Evolutionary conservation across 148 eudicot genomes (phyloP).

Genomic region (Limonium bicolor): DNA sequence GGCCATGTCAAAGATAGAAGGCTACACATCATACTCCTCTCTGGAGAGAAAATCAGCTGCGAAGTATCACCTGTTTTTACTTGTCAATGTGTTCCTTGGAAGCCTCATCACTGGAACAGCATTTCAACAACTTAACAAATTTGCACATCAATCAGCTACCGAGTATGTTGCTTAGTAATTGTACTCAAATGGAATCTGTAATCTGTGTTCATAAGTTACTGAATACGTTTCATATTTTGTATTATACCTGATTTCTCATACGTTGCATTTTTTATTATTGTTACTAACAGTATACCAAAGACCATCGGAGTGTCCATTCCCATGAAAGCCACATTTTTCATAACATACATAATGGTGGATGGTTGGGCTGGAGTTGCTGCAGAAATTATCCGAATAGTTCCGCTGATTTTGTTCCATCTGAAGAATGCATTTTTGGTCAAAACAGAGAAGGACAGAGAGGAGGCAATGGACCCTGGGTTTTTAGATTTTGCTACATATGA

Average conservation of each 20-base stretch:
- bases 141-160: constrained; percentile 36
- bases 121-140: constrained; percentile 30
- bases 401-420: not conserved
- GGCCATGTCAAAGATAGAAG: constrained; percentile 55
- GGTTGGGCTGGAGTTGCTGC: constrained; percentile 9
- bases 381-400: constrained; percentile 1
- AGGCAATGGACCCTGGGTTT: constrained; percentile 9
- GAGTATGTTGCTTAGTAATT: constrained; percentile 40
- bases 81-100: constrained; percentile 53
- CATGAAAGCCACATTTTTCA: constrained; percentile 6
- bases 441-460: constrained; percentile 6
- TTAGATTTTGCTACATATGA: constrained; percentile 2
- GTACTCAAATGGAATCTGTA: no score
- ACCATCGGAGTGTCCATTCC: constrained; percentile 6
- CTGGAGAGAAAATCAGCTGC: constrained; percentile 48
- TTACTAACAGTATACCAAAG: constrained; percentile 1
- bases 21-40: constrained; percentile 26
- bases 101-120: constrained; percentile 51
- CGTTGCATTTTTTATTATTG: no score
- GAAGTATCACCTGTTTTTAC: constrained; percentile 40
- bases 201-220: no score
- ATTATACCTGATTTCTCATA: no score
- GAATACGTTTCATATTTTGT: no score
- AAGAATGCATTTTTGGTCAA: constrained; percentile 3
- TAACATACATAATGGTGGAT: constrained; percentile 6